Conservation (phyloP, 768 basidiomycete genomes). For the Hericium coralloides region DNA sequence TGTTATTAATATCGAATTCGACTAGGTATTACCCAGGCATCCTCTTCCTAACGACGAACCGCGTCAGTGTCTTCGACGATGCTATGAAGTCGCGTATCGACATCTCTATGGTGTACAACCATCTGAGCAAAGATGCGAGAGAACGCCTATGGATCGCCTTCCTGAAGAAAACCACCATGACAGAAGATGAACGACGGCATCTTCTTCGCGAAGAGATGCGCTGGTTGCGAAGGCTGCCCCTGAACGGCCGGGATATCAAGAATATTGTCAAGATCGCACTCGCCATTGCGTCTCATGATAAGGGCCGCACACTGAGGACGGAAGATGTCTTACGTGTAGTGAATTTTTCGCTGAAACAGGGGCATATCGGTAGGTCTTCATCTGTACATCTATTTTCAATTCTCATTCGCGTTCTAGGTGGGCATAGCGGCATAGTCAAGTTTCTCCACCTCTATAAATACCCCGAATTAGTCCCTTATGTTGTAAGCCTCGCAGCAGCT, state of each 20-base stretch:
- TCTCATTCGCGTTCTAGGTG: too few relatives aligned
- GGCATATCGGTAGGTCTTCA: neutral
- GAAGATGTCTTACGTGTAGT: neutral
- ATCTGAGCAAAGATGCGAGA: constrained; percentile 43
- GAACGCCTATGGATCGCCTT: neutral
- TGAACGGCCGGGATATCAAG: constrained; percentile 65
- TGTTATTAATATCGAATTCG: too few relatives aligned
- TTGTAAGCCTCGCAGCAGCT: too few relatives aligned
- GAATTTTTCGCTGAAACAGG: neutral
- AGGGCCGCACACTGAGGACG: neutral
- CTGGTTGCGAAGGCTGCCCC: constrained; percentile 40
- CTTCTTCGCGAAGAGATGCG: neutral
- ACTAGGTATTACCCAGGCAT: constrained; percentile 24
- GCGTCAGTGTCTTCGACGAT: constrained; percentile 29
- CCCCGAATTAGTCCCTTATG: too few relatives aligned
- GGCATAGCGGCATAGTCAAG: too few relatives aligned
- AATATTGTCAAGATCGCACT: constrained; percentile 60
- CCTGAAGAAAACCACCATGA: neutral
- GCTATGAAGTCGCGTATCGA: constrained; percentile 23
- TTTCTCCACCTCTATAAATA: too few relatives aligned
- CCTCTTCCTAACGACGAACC: constrained; percentile 32
- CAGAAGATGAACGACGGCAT: neutral
- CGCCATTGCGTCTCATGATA: constrained; percentile 33
- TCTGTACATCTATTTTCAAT: too few relatives aligned
- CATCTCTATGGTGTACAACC: constrained; percentile 46